phyloP scores from a whole-genome alignment of 1,284 basidiomycete genomes.

The Marasmius sp. region DNA sequence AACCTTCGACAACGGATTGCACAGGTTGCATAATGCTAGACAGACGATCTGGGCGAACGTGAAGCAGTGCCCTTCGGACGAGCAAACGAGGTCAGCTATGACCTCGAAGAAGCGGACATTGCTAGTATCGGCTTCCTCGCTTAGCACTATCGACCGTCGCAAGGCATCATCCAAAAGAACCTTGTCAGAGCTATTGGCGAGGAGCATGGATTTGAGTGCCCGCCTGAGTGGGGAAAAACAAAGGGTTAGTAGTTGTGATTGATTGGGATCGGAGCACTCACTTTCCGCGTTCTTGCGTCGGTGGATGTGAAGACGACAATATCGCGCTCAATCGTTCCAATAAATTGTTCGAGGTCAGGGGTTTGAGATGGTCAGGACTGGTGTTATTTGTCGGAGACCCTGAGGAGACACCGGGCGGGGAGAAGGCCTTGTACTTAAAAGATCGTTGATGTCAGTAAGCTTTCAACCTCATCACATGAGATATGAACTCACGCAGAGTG shows the following conservation, averaged over 20 bases:
- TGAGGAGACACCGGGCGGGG: constrained; percentile 58
- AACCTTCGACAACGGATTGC: constrained; percentile 68
- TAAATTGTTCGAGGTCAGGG: constrained; percentile 50
- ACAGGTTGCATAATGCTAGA: constrained; percentile 83
- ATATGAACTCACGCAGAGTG: constrained; percentile 70
- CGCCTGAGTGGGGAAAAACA: constrained; percentile 49
- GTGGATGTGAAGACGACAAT: constrained; percentile 55
- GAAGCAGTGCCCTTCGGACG: constrained; percentile 58
- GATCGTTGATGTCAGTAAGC: constrained; percentile 6
- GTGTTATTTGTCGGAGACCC: constrained; percentile 62
- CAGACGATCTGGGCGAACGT: constrained; percentile 79
- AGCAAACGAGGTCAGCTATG: constrained; percentile 73
- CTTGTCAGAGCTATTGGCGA: constrained; percentile 57
- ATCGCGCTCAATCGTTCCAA: constrained; percentile 70
- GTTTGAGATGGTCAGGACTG: constrained; percentile 47
- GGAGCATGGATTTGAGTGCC: constrained; percentile 74
- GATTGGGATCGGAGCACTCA: constrained; percentile 33
- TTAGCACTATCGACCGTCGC: constrained; percentile 68
- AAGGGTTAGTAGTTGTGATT: constrained; percentile 8
- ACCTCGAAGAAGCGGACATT: constrained; percentile 78
- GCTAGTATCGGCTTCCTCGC: constrained; percentile 52
- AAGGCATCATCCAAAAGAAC: constrained; percentile 73
- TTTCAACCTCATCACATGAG: constrained; percentile 6
- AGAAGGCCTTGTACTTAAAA: constrained; percentile 70
- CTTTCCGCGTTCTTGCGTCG: constrained; percentile 60